A percentile compares a stretch with the other conserved stretches of the same genome.
These are phyloP conservation scores for Erodium texanum DNA, from an alignment of 441 rosid genomes.

Conservation along the genomic window DNA sequence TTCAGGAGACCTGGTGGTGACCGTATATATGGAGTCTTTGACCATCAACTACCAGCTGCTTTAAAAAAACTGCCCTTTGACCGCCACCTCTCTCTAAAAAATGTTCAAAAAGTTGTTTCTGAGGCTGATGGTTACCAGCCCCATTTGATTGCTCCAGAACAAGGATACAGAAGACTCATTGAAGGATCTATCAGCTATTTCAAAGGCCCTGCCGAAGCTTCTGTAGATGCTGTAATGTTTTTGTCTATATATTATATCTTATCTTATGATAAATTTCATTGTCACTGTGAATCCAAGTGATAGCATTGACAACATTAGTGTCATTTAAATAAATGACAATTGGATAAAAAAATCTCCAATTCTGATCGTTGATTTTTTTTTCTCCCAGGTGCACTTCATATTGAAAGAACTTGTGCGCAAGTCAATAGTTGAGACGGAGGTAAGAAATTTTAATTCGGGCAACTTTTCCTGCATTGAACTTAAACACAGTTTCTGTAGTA, in stretches of 20 bases:
- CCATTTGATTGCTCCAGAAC: conserved; percentile 98
- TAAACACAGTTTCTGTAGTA: too few relatives aligned
- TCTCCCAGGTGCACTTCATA: conserved; percentile 73
- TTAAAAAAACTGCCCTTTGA: conserved; percentile 92
- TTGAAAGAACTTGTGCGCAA: conserved; percentile 94
- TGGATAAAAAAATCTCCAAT: background rate
- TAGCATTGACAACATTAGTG: background rate
- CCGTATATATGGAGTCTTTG: conserved; percentile 89
- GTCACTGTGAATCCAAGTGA: too few relatives aligned
- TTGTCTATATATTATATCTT: conserved; percentile 5
- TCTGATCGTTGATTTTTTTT: conserved; percentile 9
- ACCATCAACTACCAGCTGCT: conserved; percentile 96
- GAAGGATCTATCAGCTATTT: conserved; percentile 92
- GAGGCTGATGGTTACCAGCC: conserved; percentile 99
- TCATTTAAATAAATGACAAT: background rate
- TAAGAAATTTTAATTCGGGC: conserved; percentile 21
- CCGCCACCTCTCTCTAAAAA: conserved; percentile 79
- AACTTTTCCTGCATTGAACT: too few relatives aligned
- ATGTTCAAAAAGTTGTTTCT: conserved; percentile 90
- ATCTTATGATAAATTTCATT: background rate
- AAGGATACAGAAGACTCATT: conserved; percentile 96
- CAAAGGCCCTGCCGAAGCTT: conserved; percentile 98
- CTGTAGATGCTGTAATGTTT: conserved; percentile 80
- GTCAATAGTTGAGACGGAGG: conserved; percentile 89
- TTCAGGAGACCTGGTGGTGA: conserved; percentile 97